Base-by-base conservation (phyloP, 2,329 filamentous ascomycete species). In the Thielaviopsis musarum region DNA sequence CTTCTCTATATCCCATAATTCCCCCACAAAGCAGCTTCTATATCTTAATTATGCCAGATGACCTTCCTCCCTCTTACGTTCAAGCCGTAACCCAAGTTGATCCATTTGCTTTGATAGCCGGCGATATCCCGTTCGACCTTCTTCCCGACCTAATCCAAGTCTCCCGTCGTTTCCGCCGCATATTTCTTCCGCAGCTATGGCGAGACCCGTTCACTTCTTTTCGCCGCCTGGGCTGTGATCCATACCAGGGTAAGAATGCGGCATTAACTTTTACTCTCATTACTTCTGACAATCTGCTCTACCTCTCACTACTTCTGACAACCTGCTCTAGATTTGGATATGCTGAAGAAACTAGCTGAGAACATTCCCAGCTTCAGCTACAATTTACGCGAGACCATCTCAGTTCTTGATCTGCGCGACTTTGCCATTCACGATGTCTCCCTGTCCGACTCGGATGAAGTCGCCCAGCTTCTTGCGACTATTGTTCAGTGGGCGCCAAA, bases 121-220 rank as follows among this genome's bases (percentile, higher is more conserved):
- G 75, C 1, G 75, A 74, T 63, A 63, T 80, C 54, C 64, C 67
- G 1, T 63, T 71, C 51, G 60, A 64, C 5, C 72, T 77, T 64
- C 77, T 76, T 64, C 65, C 69, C 24, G 66, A 67, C 7, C 72
- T 80, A 52, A 80, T 76, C 64, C 72, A 73, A 45, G 78, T 81
- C 10, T 74, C 70, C 54, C 68, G 64, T 49, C 72, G 69, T 10
- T 80, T 78, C 64, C 73, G 76, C 69, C 59, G 64, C 51, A 67
- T 73, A 21, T 81, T 82, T 65, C 74, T 74, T 4, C 76, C 77
- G 21, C 73, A 70, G 4, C 67, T 82, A 19, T 82, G 79, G 79
- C 70, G 70, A 62, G 74, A 81, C 64, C 71, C 78, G 12, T 65
- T 80, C 19, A 65, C 68, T 19, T 66, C 70, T 1, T 69, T 70